A percentile compares a stretch with the other conserved stretches of the same genome.
These are phyloP conservation scores for Sphagnum fallax DNA, from an alignment of 228 moss, liverwort and hornwort genomes.

Conservation along the genomic window DNA sequence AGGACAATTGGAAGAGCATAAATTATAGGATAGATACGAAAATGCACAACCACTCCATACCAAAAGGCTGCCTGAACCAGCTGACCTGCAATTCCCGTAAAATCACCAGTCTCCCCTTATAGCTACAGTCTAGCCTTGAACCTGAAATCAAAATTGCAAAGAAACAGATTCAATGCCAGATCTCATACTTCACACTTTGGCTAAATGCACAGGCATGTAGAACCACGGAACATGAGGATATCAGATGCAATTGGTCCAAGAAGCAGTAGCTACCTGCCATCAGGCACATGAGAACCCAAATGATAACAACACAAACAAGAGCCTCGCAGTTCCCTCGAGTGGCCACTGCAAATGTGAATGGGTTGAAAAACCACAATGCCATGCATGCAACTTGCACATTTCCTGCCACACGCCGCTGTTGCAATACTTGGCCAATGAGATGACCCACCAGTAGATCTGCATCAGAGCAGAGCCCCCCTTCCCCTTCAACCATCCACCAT, in stretches of 20 bases:
- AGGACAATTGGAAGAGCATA: constrained; percentile 79
- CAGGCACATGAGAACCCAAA: constrained; percentile 87
- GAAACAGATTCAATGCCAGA: background rate
- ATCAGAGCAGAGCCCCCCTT: constrained; percentile 15
- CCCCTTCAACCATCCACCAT: constrained; percentile 7
- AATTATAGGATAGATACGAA: constrained; percentile 92
- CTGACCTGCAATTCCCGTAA: constrained; percentile 34
- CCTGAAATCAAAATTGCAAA: background rate
- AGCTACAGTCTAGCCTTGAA: background rate
- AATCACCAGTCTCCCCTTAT: background rate
- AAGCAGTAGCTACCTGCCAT: constrained; percentile 51
- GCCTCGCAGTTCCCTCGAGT: constrained; percentile 97
- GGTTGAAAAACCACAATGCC: constrained; percentile 92
- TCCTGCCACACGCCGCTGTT: constrained; percentile 51
- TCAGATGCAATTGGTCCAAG: no score
- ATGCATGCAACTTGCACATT: constrained; percentile 44
- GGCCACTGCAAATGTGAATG: constrained; percentile 89
- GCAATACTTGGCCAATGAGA: constrained; percentile 63
- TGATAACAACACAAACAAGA: constrained; percentile 73
- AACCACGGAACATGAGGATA: no score
- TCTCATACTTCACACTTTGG: background rate
- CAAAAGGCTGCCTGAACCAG: constrained; percentile 82
- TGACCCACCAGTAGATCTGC: constrained; percentile 85
- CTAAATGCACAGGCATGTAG: no score
- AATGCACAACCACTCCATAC: constrained; percentile 87